Evolutionary conservation across 176 grass and related monocot genomes (phyloP), one percentile per base, ranked within the genome.

Genomic region (Eleusine coracana): DNA sequence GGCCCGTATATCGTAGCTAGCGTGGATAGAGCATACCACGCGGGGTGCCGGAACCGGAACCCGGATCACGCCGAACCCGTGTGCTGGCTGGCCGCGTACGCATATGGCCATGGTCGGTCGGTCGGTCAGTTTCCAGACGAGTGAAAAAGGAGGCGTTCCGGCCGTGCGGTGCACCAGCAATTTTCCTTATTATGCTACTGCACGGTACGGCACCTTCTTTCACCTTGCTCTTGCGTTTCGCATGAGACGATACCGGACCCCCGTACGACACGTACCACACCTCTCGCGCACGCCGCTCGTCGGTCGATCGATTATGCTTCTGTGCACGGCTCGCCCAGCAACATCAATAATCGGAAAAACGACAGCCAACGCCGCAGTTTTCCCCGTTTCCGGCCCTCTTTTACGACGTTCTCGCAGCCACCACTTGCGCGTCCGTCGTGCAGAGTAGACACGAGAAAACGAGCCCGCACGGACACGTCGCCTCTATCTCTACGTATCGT

Each of bases 51-150:
- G 25, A 0, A 10, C 20, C 20, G 4, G 18, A 25, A 39, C 11
- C 44, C 44, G 5, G 80, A 74, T 68, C 87, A 88, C 31, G 76
- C 87, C 48, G 17, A 51, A 80, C 76, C 72, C 29, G 41, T 75
- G 73, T 75, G 73, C 23, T 25, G 44, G 27, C 13, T 14, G 42
- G 81, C 74, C 5, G 54, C 31, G 0, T 0, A 66, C 3, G 23
- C 16, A 21, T 56, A 21, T 56, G 52, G 52, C 52, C 71, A 56
- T 70, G 21, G 10, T 42, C 49, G 45, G 71, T 18, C 13, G 0
- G 25, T 23, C 56, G 15, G 9, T 52, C 49, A 15, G 1, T 54
- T 16, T 18, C 48, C 48, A 34, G 31, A 34, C 2, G 48, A 3
- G 11, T 50, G 8, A 36, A 61, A 11, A 5, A 0, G 23, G 4